phyloP scores from a whole-genome alignment of 495 filamentous ascomycete species.

The Filosporella fistucella region DNA sequence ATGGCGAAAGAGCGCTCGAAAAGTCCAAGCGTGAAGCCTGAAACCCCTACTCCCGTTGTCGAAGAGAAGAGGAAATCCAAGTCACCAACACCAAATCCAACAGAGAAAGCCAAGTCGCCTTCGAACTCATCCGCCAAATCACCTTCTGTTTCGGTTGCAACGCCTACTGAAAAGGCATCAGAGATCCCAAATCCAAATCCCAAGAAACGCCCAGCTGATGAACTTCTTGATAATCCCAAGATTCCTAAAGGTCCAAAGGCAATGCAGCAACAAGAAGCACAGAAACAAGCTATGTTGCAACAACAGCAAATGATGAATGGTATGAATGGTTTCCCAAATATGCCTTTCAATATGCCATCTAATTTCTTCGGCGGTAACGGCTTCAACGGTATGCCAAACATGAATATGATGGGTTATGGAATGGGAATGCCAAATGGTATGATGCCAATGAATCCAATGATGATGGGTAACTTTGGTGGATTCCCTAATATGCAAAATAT shows the following conservation, averaged over 20 bases:
- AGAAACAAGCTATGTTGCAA: slow-evolving; percentile 24
- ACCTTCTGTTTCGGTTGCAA: slow-evolving; percentile 22
- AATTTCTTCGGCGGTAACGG: slow-evolving; percentile 18
- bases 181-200: slow-evolving; percentile 24
- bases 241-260: slow-evolving; percentile 56
- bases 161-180: slow-evolving; percentile 8
- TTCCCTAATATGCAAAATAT: slow-evolving; percentile 3
- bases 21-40: slow-evolving; percentile 35
- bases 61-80: slow-evolving; percentile 15
- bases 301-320: slow-evolving; percentile 33
- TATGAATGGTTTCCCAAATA: slow-evolving; percentile 33
- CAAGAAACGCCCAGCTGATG: slow-evolving; percentile 82
- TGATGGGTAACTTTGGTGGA: slow-evolving; percentile 24
- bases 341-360: slow-evolving; percentile 27
- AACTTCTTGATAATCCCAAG: slow-evolving; percentile 59
- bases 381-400: slow-evolving; percentile 33
- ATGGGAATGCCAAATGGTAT: slow-evolving; percentile 25
- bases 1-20: slow-evolving; percentile 54
- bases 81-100: slow-evolving; percentile 20
- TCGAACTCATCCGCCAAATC: slow-evolving; percentile 36
- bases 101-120: slow-evolving; percentile 32
- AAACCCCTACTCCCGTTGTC: slow-evolving; percentile 3
- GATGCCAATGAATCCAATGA: slow-evolving; percentile 30
- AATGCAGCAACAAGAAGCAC: slow-evolving; percentile 46
- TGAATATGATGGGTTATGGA: slow-evolving; percentile 32